Evolutionary conservation across 2,329 filamentous ascomycete species (phyloP).

Genomic region (Westerdykella sp.): DNA sequence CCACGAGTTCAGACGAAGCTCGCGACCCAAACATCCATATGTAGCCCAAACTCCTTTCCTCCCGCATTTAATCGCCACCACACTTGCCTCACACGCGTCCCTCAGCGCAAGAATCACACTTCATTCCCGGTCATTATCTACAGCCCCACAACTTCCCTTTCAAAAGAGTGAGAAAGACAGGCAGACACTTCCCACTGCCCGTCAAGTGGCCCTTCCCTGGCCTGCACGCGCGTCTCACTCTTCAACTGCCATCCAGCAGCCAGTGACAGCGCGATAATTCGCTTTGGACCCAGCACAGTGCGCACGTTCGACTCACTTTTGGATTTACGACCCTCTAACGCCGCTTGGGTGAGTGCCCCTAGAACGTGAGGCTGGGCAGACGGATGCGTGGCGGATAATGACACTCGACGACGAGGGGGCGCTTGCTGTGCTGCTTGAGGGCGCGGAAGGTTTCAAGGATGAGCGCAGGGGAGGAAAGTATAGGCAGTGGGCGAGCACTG

Average conservation of each 20-base stretch:
- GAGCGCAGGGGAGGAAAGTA: slow-evolving; percentile 43
- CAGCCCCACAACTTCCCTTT: slow-evolving; percentile 10
- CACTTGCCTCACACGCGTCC: slow-evolving; percentile 18
- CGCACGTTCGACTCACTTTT: slow-evolving; percentile 44
- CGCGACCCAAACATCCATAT: slow-evolving; percentile 19
- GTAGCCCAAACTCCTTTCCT: slow-evolving; percentile 9
- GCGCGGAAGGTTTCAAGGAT: slow-evolving; percentile 36
- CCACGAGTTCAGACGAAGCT: slow-evolving; percentile 15
- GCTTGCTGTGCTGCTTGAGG: slow-evolving; percentile 30
- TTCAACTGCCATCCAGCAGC: slow-evolving; percentile 37
- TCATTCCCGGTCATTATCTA: slow-evolving; percentile 12
- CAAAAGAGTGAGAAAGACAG: slow-evolving; percentile 7
- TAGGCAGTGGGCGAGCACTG: slow-evolving; percentile 47
- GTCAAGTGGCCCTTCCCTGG: slow-evolving; percentile 40
- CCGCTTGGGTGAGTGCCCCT: slow-evolving; percentile 43
- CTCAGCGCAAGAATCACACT: slow-evolving; percentile 7
- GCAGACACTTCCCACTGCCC: slow-evolving; percentile 41
- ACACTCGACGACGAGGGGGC: slow-evolving; percentile 46
- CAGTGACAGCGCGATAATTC: slow-evolving; percentile 35
- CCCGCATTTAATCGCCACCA: slow-evolving; percentile 10
- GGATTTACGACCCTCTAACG: slow-evolving; percentile 40
- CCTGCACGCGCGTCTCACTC: slow-evolving; percentile 34
- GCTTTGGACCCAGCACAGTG: slow-evolving; percentile 40
- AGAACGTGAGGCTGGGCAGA: slow-evolving; percentile 47
- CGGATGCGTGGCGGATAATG: slow-evolving; percentile 36